phyloP scores from a whole-genome alignment of 1,139 yeast species.

The Nakaseomyces sp. region DNA sequence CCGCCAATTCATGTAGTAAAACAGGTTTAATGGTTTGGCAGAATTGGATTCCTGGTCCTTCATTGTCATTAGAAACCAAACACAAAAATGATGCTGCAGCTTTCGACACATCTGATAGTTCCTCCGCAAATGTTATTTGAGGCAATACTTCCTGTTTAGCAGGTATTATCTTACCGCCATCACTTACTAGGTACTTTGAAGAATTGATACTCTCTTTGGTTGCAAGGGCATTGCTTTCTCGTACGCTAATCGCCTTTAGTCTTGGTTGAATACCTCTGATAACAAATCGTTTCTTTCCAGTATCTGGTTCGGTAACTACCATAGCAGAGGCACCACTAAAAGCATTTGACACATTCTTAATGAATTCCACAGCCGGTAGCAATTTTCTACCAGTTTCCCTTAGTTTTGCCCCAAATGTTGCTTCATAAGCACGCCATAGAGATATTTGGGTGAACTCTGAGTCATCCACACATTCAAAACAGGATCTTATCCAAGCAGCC shows the following conservation, averaged over 20 bases:
- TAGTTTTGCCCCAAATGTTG: constrained; percentile 56
- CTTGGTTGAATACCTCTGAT: constrained; percentile 84
- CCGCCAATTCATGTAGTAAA: constrained; percentile 26
- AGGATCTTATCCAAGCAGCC: constrained; percentile 88
- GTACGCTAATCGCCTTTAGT: constrained; percentile 11
- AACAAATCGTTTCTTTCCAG: constrained; percentile 69
- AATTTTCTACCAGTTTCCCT: constrained; percentile 45
- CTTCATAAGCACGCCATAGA: constrained; percentile 90
- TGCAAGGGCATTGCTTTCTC: constrained; percentile 8
- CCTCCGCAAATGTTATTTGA: constrained; percentile 22
- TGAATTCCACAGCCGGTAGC: constrained; percentile 92
- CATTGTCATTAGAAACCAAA: constrained; percentile 27
- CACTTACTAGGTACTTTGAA: constrained; percentile 17
- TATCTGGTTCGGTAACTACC: constrained; percentile 58
- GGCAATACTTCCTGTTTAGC: constrained; percentile 26
- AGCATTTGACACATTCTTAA: constrained; percentile 85
- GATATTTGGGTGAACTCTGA: constrained; percentile 94
- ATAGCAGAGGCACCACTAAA: constrained; percentile 89
- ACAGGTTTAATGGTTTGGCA: constrained; percentile 26
- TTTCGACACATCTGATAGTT: constrained; percentile 28
- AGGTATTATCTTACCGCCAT: constrained; percentile 15
- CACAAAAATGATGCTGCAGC: constrained; percentile 29
- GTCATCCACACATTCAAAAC: constrained; percentile 65
- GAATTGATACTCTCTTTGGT: background rate
- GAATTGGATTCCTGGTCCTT: constrained; percentile 24